These are phyloP conservation scores for Scedosporium boydii DNA, from an alignment of 2,329 filamentous ascomycete genomes.

Conservation along the genomic window DNA sequence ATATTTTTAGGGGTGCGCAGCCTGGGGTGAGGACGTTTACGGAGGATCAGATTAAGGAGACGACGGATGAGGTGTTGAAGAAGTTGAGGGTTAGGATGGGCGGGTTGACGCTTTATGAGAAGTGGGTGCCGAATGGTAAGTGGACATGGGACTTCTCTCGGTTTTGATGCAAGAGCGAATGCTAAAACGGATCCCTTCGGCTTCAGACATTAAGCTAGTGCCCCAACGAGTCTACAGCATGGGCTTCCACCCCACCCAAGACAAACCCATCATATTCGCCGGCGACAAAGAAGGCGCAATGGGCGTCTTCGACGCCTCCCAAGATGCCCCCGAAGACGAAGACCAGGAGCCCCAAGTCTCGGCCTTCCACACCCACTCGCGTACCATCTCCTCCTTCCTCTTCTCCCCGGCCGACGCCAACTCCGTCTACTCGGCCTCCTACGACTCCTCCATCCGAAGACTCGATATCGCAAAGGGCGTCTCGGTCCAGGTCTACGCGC, in stretches of 20 bases:
- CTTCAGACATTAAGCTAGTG: conserved; percentile 75
- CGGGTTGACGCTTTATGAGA: conserved; percentile 68
- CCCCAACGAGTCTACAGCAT: conserved; percentile 82
- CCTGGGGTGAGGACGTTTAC: conserved; percentile 80
- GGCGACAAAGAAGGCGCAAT: conserved; percentile 90
- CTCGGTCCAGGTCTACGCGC: conserved; percentile 74
- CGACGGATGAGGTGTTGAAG: conserved; percentile 66
- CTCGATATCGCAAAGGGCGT: conserved; percentile 74
- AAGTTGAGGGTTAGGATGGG: conserved; percentile 68
- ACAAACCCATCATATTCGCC: conserved; percentile 84
- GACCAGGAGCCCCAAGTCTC: conserved; percentile 70
- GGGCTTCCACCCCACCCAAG: conserved; percentile 75
- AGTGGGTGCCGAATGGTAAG: conserved; percentile 70
- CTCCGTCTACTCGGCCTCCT: conserved; percentile 74
- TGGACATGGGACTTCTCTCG: conserved; percentile 4
- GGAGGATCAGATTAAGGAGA: conserved; percentile 72
- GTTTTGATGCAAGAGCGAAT: background rate
- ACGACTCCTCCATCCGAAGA: conserved; percentile 85
- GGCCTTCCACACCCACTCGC: conserved; percentile 79
- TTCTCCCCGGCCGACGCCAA: conserved; percentile 67
- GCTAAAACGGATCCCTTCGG: background rate
- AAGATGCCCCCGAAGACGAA: conserved; percentile 57
- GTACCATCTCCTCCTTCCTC: conserved; percentile 79
- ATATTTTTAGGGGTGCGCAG: conserved; percentile 55
- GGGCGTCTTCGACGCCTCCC: conserved; percentile 83